These are phyloP conservation scores for Pelargonium citronellum DNA, from an alignment of 441 rosid genomes.

Conservation along the genomic window DNA sequence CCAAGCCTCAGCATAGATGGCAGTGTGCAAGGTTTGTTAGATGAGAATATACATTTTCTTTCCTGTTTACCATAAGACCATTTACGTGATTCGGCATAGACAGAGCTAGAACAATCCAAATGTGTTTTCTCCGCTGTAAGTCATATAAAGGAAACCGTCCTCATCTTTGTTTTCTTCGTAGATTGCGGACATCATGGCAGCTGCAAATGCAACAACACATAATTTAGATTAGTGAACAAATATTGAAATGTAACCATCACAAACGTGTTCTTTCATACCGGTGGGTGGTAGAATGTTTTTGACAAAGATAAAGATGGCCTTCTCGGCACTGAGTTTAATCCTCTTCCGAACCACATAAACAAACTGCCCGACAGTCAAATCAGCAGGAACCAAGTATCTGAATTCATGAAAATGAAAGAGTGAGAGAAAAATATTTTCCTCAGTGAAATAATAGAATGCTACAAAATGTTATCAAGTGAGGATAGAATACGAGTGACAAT, in stretches of 20 bases:
- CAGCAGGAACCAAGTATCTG: constrained; percentile 60
- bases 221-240: neutral
- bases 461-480: neutral
- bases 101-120: constrained; percentile 28
- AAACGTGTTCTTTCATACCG: constrained; percentile 24
- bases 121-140: constrained; percentile 61
- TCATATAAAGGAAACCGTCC: constrained; percentile 59
- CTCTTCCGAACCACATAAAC: constrained; percentile 60
- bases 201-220: constrained; percentile 19
- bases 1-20: constrained; percentile 5
- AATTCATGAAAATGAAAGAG: constrained; percentile 3
- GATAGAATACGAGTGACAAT: neutral
- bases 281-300: constrained; percentile 64
- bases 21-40: constrained; percentile 13
- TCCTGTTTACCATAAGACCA: neutral
- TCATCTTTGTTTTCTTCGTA: constrained; percentile 61
- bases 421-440: neutral
- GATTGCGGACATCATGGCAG: constrained; percentile 52
- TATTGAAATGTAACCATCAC: neutral
- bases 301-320: constrained; percentile 37
- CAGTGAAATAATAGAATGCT: neutral
- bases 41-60: constrained; percentile 25
- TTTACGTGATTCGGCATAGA: constrained; percentile 9
- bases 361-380: constrained; percentile 57
- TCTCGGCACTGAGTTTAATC: constrained; percentile 45